These are phyloP conservation scores for Pharnaceum exiguum DNA, from an alignment of 148 eudicot genomes.

Conservation along the genomic window DNA sequence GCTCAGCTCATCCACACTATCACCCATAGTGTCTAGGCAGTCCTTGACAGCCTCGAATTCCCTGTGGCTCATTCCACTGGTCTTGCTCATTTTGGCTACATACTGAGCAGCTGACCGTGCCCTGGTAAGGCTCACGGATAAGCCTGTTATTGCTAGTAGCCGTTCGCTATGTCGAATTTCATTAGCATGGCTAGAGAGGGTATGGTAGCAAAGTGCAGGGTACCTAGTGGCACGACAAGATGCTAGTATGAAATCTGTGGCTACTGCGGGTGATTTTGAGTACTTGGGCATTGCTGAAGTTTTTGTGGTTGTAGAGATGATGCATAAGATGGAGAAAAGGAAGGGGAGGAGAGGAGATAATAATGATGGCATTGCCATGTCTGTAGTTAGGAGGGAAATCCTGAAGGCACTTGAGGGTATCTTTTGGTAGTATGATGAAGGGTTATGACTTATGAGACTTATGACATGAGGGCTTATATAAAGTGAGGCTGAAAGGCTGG, in stretches of 20 bases:
- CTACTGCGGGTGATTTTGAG: neutral
- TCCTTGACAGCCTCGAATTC: constrained; percentile 53
- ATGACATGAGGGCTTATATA: neutral
- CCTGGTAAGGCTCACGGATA: constrained; percentile 41
- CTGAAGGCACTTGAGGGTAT: no score
- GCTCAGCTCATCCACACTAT: constrained; percentile 42
- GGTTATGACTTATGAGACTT: neutral
- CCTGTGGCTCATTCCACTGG: constrained; percentile 29
- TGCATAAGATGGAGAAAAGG: neutral
- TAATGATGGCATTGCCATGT: neutral
- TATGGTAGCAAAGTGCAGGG: constrained; percentile 50
- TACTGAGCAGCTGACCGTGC: constrained; percentile 35
- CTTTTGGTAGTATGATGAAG: neutral
- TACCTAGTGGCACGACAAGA: constrained; percentile 59
- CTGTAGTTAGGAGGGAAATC: neutral
- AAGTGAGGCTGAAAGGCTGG: neutral
- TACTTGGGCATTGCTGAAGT: neutral
- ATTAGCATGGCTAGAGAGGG: constrained; percentile 40
- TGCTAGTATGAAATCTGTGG: constrained; percentile 44
- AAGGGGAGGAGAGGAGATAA: neutral
- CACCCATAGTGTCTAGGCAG: constrained; percentile 43
- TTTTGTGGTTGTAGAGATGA: constrained; percentile 5
- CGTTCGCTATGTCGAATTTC: constrained; percentile 36
- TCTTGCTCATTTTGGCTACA: constrained; percentile 22
- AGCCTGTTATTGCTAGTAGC: constrained; percentile 44